Conservation (phyloP, 331 rosid species). For the Phaseolus coccineus region DNA sequence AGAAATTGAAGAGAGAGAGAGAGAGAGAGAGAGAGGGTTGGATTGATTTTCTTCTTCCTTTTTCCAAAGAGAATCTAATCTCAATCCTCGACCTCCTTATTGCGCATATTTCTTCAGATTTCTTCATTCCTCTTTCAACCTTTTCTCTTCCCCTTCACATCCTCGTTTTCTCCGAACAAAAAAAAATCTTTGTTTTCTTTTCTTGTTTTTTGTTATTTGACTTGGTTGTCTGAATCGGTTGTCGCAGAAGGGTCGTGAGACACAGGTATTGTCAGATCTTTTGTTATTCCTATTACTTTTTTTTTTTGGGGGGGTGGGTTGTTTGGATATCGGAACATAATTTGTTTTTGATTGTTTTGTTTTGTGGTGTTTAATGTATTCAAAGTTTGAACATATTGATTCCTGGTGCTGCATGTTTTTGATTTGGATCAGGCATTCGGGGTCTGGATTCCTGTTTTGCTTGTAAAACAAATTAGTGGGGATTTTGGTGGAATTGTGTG, state of each 20-base stretch:
- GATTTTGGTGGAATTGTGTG: not conserved
- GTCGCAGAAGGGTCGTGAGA: conserved; percentile 3
- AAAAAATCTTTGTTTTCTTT: not conserved
- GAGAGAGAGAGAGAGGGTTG: conserved; percentile 22
- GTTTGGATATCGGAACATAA: not conserved
- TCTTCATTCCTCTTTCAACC: conserved; percentile 13
- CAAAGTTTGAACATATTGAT: not conserved
- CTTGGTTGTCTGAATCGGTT: conserved; percentile 39
- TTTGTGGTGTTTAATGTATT: conserved; percentile 13
- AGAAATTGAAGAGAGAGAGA: conserved; percentile 35
- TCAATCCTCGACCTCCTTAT: conserved; percentile 24
- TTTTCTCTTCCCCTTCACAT: not conserved
- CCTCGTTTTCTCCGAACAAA: conserved; percentile 21
- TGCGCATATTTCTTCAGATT: not conserved
- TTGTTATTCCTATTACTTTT: not conserved
- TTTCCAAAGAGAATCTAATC: conserved; percentile 33
- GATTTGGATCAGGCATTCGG: conserved; percentile 5
- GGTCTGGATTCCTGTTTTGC: not conserved
- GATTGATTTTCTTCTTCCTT: conserved; percentile 21
- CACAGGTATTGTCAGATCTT: conserved; percentile 53
- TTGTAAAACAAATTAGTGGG: not conserved
- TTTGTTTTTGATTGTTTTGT: not conserved
- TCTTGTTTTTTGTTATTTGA: not conserved
- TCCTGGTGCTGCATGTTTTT: not conserved
- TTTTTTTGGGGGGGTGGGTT: not conserved